A percentile compares a stretch with the other conserved stretches of the same genome.
These are phyloP conservation scores for Flaveria sonorensis DNA, from an alignment of 129 eudicot species.

Conservation along the genomic window DNA sequence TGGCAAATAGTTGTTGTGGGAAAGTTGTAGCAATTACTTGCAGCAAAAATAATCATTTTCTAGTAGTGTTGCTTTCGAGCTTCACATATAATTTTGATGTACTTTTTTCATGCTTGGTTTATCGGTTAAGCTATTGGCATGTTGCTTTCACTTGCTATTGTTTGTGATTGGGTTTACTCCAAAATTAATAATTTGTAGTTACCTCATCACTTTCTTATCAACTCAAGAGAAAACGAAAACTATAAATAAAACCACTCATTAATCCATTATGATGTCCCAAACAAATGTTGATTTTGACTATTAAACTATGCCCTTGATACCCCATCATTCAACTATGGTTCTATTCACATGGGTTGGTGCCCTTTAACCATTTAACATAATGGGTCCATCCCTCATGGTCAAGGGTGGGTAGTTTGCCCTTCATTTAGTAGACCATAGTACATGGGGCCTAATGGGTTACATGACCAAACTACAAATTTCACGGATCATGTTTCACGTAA, in stretches of 20 bases:
- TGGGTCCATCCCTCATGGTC: slow-evolving; percentile 28
- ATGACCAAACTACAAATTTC: slow-evolving; percentile 22
- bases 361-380: slow-evolving; percentile 35
- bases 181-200: not conserved
- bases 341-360: slow-evolving; percentile 41
- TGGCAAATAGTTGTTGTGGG: too few relatives aligned
- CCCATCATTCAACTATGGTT: slow-evolving; percentile 8
- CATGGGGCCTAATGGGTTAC: slow-evolving; percentile 28
- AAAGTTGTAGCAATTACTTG: too few relatives aligned
- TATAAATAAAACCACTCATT: not conserved
- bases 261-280: not conserved
- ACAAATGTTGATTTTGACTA: slow-evolving; percentile 9
- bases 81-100: too few relatives aligned
- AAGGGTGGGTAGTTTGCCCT: slow-evolving; percentile 15
- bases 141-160: not conserved
- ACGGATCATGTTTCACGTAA: slow-evolving; percentile 3
- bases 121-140: not conserved
- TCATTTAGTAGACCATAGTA: slow-evolving; percentile 28
- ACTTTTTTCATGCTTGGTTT: too few relatives aligned
- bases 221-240: not conserved
- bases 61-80: too few relatives aligned
- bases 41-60: too few relatives aligned
- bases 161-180: not conserved
- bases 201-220: slow-evolving; percentile 14
- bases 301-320: slow-evolving; percentile 25